Evolutionary conservation across 2,329 filamentous ascomycete genomes (phyloP), one percentile per base, ranked within the genome.

Genomic region (Dactylonectria estremocensis): DNA sequence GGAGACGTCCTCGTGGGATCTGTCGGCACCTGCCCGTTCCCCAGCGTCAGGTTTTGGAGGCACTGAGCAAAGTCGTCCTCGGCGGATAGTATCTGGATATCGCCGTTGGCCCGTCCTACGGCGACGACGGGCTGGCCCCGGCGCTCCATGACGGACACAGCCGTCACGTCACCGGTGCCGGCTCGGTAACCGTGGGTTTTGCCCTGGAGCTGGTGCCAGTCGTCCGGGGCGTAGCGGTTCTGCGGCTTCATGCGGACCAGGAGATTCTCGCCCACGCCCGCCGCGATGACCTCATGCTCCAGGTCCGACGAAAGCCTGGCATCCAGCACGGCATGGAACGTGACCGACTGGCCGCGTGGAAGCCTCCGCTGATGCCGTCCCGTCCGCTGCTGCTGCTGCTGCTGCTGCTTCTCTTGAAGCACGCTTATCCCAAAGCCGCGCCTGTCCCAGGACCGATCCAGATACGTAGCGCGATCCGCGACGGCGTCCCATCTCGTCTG

Each of bases 371-470:
- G 70, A 14, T 58, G 55, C 20, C 67, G 67, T 18, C 52, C 60
- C 0, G 64, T 61, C 20, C 70, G 71, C 11, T 68, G 67, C 43
- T 60, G 66, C 1, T 65, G 63, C 18, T 70, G 71, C 13, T 68
- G 67, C 43, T 59, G 66, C 50, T 66, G 58, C 66, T 69, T 64
- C 62, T 74, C 73, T 50, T 67, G 58, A 18, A 79, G 73, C 31
- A 76, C 67, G 49, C 70, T 76, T 14, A 81, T 75, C 55, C 80
- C 79, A 63, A 88, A 82, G 16, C 80, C 79, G 20, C 85, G 82
- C 58, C 81, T 82, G 55, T 88, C 87, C 87, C 87, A 89, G 71
- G 84, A 86, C 6, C 86, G 82, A 31, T 85, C 83, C 61, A 88
- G 83, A 69, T 84, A 85, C 0, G 87, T 88, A 49, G 88, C 74